Evolutionary conservation across 371 early-diverging fungal genomes (phyloP), one percentile per base, ranked within the genome.

Genomic region (Mycotypha africana): DNA sequence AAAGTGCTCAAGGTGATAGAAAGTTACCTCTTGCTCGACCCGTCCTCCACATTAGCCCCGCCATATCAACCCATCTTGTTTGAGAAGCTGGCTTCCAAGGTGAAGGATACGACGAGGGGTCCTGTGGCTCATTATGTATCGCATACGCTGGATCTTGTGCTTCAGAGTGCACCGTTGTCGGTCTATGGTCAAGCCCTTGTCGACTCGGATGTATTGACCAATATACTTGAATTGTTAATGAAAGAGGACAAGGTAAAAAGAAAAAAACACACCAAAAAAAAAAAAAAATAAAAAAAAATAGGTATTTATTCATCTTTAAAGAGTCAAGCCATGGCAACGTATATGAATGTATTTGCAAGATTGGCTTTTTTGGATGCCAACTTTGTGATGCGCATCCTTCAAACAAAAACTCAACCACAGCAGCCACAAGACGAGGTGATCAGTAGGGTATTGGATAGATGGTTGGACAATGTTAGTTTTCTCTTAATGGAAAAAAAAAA

Each of bases 1-100:
- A 84, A 72, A 31, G 74, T 85, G 28, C 70, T 95, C 15, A 80
- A 77, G 48, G 79, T 93, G 14, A 49, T 91, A 15, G 92, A 92
- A 55, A 80, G 89, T 38, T 92, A 91, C 49, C 58, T 89, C 14
- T 42, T 93, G 24, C 56, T 95, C 4, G 82, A 74, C 38, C 70
- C 84, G 3, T 57, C 54, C n/a, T 34, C 57, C 15, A 62, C 74
- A 4, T 45, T 82, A 21, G 76, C 76, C 58, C 76, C 77, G 33
- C 11, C 37, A 7, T 14, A 47, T 30, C 75, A 70, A 11, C 40
- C 51, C 5, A 49, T 59, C 14, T 56, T 88, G 11, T 76, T 87
- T 36, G 53, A 53, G 2, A 74, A 66, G 25, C 47, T 91, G 20
- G 62, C 79, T 2, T 47, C 55, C 6, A 71, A 86, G 23, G 54